phyloP scores from a whole-genome alignment of 352 stramenopile species.

The Phytophthora ramorum region DNA sequence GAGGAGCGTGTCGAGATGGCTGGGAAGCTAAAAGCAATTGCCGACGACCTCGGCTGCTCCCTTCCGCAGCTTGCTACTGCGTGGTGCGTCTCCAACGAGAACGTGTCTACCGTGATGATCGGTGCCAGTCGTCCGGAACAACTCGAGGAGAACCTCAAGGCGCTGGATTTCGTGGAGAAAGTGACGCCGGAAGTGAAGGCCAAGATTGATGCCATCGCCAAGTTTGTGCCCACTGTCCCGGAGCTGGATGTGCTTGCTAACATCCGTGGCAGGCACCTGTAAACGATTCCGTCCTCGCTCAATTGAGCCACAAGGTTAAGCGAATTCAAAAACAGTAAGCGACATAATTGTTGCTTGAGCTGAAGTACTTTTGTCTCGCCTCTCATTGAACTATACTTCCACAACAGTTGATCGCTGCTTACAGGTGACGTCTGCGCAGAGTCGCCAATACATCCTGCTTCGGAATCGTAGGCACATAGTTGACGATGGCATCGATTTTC shows the following conservation, averaged over 20 bases:
- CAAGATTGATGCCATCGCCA: conserved; percentile 1
- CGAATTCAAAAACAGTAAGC: background rate
- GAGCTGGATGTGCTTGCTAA: background rate
- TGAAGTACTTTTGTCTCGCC: background rate
- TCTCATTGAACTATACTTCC: background rate
- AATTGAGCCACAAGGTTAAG: background rate
- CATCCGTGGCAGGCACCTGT: background rate
- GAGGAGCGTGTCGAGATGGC: conserved; percentile 8
- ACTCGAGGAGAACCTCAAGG: conserved; percentile 10
- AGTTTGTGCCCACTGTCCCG: background rate
- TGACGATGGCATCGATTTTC: conserved; percentile 9
- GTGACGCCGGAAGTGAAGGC: conserved; percentile 3
- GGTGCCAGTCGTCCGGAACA: conserved; percentile 7
- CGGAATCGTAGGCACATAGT: conserved; percentile 5
- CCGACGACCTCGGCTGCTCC: conserved; percentile 7
- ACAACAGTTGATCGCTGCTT: background rate
- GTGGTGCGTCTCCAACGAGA: conserved; percentile 12
- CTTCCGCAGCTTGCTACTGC: conserved; percentile 7
- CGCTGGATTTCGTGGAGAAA: conserved; percentile 14
- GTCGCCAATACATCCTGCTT: conserved; percentile 1
- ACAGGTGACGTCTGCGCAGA: conserved; percentile 12
- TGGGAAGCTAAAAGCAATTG: conserved; percentile 11
- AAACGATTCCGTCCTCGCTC: background rate
- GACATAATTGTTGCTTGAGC: background rate
- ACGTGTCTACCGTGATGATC: conserved; percentile 9